Evolutionary conservation across 2,329 filamentous ascomycete genomes (phyloP), one percentile per base, ranked within the genome.

Genomic region (Fusarium sp.): DNA sequence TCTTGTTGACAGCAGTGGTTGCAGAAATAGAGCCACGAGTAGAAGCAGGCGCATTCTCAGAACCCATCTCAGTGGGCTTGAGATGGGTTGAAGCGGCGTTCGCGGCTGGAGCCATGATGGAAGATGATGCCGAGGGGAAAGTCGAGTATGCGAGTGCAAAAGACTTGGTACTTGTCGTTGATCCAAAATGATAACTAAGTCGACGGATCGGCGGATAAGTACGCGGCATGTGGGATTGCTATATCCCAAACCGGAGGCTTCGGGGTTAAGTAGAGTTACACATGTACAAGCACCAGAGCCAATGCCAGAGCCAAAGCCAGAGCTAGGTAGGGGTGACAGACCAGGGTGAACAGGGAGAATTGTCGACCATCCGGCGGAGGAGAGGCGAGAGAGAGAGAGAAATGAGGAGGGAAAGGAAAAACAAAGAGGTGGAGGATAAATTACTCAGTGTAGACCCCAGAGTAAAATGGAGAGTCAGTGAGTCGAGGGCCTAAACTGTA

Each of bases 1-100:
- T 75, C 61, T 77, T 79, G 34, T 74, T 70, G 53, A 82, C 78
- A 46, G 67, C 56, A 14, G 77, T 76, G 7, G 70, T 60, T 8
- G 64, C 69, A 20, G 67, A 45, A 10, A 51, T 19, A 21, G 61
- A 55, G 17, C 60, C 47, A 11, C 60, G 50, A 11, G 56, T 44
- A 23, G 58, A 42, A 28, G 49, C 48, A 30, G 56, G 42, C 21
- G 57, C 39, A 28, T 53, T 34, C 10, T 46, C 52, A 32, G 65
- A 62, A 50, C 74, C 70, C 20, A 62, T 47, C 26, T 69, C 67
- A 15, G 62, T 59, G 12, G 66, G 56, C 26, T 62, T 62, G 26
- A 67, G 30, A 24, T 56, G 56, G 30, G 62, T 46, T 15, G 66
- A 56, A 47, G 62, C 62, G 39, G 58, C 32, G 39, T 62, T 67